Evolutionary conservation across 2,329 filamentous ascomycete genomes (phyloP).

Genomic region (Magnaporthiopsis incrustans): DNA sequence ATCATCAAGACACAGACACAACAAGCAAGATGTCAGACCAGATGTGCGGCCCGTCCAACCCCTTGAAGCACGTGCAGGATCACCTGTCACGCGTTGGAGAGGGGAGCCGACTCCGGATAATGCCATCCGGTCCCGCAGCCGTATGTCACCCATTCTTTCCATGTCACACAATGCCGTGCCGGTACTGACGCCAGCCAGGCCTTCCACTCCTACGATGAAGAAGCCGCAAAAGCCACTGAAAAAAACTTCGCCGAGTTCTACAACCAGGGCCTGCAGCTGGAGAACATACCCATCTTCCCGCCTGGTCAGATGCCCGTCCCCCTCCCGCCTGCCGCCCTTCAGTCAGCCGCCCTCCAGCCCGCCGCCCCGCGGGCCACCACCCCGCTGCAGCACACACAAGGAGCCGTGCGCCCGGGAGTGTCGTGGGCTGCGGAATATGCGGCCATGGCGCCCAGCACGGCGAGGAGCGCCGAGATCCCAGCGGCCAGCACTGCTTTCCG

Average conservation of each 20-base stretch:
- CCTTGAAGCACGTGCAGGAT: constrained; percentile 65
- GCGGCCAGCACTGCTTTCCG: background rate
- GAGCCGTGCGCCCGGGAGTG: background rate
- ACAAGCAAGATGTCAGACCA: constrained; percentile 28
- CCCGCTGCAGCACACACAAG: background rate
- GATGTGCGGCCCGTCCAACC: constrained; percentile 67
- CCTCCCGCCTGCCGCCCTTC: background rate
- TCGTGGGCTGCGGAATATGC: constrained; percentile 13
- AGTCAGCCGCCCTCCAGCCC: background rate
- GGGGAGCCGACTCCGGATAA: constrained; percentile 28
- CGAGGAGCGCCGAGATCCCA: background rate
- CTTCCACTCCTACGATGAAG: constrained; percentile 12
- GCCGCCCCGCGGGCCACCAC: too few relatives aligned
- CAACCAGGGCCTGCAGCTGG: background rate
- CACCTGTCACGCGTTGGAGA: constrained; percentile 61
- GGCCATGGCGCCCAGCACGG: background rate
- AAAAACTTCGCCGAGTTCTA: constrained; percentile 11
- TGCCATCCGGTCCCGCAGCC: background rate
- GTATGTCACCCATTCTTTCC: background rate
- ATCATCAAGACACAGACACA: background rate
- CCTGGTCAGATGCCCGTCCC: background rate
- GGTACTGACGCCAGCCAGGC: constrained; percentile 5
- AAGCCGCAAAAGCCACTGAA: constrained; percentile 10
- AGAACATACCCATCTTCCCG: constrained; percentile 3
- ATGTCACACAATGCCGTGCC: background rate